Conservation (phyloP, 225 moss, liverwort and hornwort species). For the Lunularia cruciata region DNA sequence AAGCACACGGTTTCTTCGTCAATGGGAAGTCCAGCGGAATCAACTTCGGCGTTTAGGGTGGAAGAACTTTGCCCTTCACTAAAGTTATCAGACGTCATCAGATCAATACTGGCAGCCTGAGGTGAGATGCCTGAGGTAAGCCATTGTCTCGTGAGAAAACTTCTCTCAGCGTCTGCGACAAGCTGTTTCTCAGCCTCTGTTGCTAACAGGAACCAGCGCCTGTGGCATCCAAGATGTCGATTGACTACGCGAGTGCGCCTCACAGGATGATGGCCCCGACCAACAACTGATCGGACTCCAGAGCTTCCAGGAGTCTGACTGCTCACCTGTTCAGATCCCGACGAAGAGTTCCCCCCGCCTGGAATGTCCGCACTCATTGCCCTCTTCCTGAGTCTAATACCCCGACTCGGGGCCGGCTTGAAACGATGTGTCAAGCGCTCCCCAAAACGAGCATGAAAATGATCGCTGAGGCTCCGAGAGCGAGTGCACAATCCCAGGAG, state of each 20-base stretch:
- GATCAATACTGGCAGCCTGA: not conserved
- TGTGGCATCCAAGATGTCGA: constrained; percentile 10
- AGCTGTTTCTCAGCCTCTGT: not conserved
- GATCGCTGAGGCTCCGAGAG: constrained; percentile 1
- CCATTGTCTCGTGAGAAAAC: not conserved
- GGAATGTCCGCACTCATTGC: constrained; percentile 19
- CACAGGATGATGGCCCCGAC: not conserved
- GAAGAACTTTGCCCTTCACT: no score
- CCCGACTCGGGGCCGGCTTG: not conserved
- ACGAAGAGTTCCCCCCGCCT: not conserved
- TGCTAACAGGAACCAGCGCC: not conserved
- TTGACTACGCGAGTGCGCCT: not conserved
- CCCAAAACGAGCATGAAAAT: constrained; percentile 22
- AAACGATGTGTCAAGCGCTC: constrained; percentile 18
- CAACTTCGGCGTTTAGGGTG: no score
- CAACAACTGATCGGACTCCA: constrained; percentile 8
- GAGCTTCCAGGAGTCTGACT: not conserved
- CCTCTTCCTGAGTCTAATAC: constrained; percentile 10
- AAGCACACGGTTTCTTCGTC: no score
- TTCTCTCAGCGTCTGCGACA: not conserved
- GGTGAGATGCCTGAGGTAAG: no score
- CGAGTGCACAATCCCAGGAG: not conserved
- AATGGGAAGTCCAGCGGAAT: no score
- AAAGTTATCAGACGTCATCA: not conserved
- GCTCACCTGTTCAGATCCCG: constrained; percentile 11